Evolutionary conservation across 768 basidiomycete species (phyloP).

Genomic region (Hortiboletus campestris): DNA sequence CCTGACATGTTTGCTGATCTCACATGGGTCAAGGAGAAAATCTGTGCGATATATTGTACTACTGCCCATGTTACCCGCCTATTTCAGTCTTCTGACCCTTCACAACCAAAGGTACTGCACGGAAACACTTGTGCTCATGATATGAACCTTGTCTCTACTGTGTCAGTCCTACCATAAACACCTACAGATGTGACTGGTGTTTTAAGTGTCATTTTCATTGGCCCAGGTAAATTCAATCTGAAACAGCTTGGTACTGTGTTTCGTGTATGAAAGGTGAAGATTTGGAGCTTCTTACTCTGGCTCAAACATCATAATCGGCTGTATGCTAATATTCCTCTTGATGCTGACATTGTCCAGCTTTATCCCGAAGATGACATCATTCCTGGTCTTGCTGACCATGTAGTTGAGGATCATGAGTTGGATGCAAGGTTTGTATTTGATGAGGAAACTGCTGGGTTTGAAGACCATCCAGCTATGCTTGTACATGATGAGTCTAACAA

Average conservation of each 20-base stretch:
- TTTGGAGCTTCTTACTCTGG: not conserved
- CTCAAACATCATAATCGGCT: constrained; percentile 1
- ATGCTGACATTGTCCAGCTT: not conserved
- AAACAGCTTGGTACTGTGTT: not conserved
- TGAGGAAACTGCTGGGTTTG: constrained; percentile 29
- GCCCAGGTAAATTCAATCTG: too few species aligned
- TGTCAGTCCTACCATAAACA: too few species aligned
- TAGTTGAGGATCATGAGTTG: constrained; percentile 17
- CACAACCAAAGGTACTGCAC: too few species aligned
- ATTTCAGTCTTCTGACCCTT: too few species aligned
- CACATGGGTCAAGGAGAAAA: too few species aligned
- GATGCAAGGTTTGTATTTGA: constrained; percentile 14
- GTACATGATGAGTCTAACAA: not conserved
- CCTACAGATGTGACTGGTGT: too few species aligned
- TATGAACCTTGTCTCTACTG: too few species aligned
- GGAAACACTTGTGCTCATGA: too few species aligned
- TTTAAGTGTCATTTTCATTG: too few species aligned
- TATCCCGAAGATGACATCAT: not conserved
- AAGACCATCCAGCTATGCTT: constrained; percentile 16
- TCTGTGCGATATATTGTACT: too few species aligned
- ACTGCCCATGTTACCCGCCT: too few species aligned
- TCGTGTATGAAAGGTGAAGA: not conserved
- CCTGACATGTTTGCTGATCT: too few species aligned
- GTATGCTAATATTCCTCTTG: not conserved
- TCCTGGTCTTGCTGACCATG: not conserved